Evolutionary conservation across 2,329 filamentous ascomycete genomes (phyloP), one percentile per base, ranked within the genome.

Genomic region (Gaeumannomyces sp.): DNA sequence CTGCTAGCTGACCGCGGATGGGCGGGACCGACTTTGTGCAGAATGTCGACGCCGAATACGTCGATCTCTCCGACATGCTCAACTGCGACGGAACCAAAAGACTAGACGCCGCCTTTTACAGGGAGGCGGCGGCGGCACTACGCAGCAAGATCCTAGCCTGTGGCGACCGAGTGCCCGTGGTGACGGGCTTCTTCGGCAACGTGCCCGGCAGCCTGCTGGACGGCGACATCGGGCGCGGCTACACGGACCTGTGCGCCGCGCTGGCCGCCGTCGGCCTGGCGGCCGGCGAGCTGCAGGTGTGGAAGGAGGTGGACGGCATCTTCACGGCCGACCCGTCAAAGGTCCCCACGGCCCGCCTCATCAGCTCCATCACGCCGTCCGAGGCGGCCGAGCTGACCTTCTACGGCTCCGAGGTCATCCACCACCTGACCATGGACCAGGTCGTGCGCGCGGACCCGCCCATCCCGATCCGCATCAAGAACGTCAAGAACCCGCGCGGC

Each of bases 351-450:
- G 96, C 95, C n/a, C 85, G 90, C 60, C 82, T 99, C n/a, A 84
- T 99, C 59, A 80, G 89, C 14, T 89, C 89, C 64, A 97, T 99
- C 74, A 97, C 94, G 4, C 95, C 95, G 0, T 90, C 92, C 13
- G 95, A 99, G 77, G 95, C 95, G 2, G 94, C 95, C 16, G 95
- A 99, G 77, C 81, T 99, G 79, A 98, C 95, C 1, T 95, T 94
- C 73, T 95, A 94, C 75, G 91, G 91, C 67, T 93, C 93, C 67
- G 95, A 99, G 76, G 95, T 99, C 73, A 99, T 99, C 71, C 95
- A 99, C 75, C 95, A 97, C 69, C 90, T 97, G 74, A 99, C 95
- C 71, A 98, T 99, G 93, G 94, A 98, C 78, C 95, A 98, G 78
- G 88, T 89, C 69, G 93, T 95, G 73, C 90, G 91, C 72, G 91